phyloP scores from a whole-genome alignment of 805 yeast species.

The Suhomyces faveliae region DNA sequence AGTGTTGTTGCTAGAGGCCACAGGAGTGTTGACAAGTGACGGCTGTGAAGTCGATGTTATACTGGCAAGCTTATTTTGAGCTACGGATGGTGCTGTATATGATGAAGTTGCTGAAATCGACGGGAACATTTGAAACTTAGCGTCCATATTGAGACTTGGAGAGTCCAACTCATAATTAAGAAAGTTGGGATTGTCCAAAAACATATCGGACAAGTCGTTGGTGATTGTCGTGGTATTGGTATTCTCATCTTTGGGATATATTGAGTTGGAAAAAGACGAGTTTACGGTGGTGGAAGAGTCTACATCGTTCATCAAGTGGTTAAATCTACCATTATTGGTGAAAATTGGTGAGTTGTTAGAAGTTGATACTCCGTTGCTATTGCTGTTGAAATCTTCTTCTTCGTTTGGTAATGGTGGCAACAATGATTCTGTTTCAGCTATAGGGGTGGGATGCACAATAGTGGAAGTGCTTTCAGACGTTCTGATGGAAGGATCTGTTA shows the following conservation, averaged over 20 bases:
- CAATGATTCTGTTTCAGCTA: conserved; percentile 14
- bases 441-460: not conserved
- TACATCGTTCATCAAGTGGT: conserved; percentile 9
- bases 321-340: conserved; percentile 6
- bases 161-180: conserved; percentile 27
- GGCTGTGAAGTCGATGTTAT: not conserved
- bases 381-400: conserved; percentile 6
- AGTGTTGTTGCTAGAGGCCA: conserved; percentile 8
- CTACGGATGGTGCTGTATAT: conserved; percentile 5
- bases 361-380: conserved; percentile 3
- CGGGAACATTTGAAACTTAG: conserved; percentile 17
- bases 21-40: not conserved
- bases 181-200: conserved; percentile 10
- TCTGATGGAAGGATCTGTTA: conserved; percentile 1
- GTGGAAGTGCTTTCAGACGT: not conserved
- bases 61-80: conserved; percentile 1
- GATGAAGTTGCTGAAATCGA: conserved; percentile 4
- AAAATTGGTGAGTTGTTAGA: conserved; percentile 6
- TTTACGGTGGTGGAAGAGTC: conserved; percentile 12
- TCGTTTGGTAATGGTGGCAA: conserved; percentile 24
- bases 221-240: not conserved
- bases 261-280: conserved; percentile 9
- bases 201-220: conserved; percentile 9
- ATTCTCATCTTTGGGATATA: conserved; percentile 3
- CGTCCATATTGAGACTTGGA: conserved; percentile 20